Evolutionary conservation across 352 stramenopile genomes (phyloP).

Genomic region (Pythium diclinum): DNA sequence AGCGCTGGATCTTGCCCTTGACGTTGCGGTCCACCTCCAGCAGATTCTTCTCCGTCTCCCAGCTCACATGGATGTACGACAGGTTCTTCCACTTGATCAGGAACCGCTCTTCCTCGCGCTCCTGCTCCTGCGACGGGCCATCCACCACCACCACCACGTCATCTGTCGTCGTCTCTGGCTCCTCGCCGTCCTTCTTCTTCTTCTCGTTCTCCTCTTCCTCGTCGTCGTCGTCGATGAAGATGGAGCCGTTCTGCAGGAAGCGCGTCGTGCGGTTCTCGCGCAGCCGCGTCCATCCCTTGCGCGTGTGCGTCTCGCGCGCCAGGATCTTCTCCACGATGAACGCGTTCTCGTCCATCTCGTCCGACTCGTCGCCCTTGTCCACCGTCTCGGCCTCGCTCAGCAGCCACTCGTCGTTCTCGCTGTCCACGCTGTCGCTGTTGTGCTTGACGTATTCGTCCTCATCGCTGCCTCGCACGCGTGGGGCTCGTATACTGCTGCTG

Average conservation of each 20-base stretch:
- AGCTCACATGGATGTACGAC: slow-evolving; percentile 89
- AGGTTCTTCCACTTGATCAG: slow-evolving; percentile 90
- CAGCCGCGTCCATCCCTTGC: slow-evolving; percentile 76
- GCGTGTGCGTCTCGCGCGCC: slow-evolving; percentile 69
- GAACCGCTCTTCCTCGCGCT: slow-evolving; percentile 65
- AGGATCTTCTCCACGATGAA: slow-evolving; percentile 87
- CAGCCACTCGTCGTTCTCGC: slow-evolving; percentile 2
- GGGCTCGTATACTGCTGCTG: neutral
- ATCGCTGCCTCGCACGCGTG: slow-evolving; percentile 6
- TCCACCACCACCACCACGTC: slow-evolving; percentile 25
- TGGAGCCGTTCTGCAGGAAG: slow-evolving; percentile 77
- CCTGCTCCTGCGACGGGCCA: slow-evolving; percentile 27
- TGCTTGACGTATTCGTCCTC: slow-evolving; percentile 21
- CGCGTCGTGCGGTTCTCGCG: slow-evolving; percentile 70
- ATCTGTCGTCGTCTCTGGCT: slow-evolving; percentile 2
- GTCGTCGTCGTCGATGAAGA: slow-evolving; percentile 67
- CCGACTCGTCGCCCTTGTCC: slow-evolving; percentile 16
- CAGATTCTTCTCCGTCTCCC: slow-evolving; percentile 84
- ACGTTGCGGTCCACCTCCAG: slow-evolving; percentile 82
- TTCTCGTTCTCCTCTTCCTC: slow-evolving; percentile 19
- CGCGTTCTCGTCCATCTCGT: slow-evolving; percentile 51
- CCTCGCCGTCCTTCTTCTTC: neutral
- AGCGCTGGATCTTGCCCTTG: slow-evolving; percentile 85
- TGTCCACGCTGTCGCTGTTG: slow-evolving; percentile 8
- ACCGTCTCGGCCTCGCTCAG: slow-evolving; percentile 6